Evolutionary conservation across 2,329 filamentous ascomycete species (phyloP).

Genomic region (Xylaria sp.): DNA sequence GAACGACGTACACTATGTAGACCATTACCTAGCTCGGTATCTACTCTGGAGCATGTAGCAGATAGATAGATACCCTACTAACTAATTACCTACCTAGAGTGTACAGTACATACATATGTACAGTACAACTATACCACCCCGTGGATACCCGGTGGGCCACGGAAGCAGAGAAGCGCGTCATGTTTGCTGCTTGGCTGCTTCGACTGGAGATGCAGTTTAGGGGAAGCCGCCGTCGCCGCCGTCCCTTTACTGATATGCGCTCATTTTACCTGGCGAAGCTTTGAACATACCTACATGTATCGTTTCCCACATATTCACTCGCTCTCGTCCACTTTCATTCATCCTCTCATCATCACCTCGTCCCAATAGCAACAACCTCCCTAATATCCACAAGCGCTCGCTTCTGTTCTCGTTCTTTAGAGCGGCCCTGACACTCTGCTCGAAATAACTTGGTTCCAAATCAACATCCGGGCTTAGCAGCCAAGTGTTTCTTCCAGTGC

Average conservation of each 20-base stretch:
- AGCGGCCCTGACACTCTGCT: neutral
- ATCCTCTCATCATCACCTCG: neutral
- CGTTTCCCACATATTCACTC: neutral
- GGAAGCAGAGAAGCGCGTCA: constrained; percentile 24
- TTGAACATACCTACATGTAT: neutral
- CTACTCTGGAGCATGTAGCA: neutral
- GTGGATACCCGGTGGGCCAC: constrained; percentile 22
- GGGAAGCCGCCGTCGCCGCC: constrained; percentile 9
- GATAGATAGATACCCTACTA: too few species aligned
- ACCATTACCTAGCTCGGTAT: neutral
- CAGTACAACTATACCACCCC: neutral
- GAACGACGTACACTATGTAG: neutral
- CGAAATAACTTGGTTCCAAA: neutral
- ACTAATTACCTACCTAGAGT: too few species aligned
- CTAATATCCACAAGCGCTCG: neutral
- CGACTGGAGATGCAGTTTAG: constrained; percentile 9
- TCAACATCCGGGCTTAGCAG: neutral
- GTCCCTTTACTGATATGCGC: neutral
- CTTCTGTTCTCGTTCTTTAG: constrained; percentile 1
- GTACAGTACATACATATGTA: too few species aligned
- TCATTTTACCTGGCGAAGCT: neutral
- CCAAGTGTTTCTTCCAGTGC: constrained; percentile 8
- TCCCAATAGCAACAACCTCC: neutral
- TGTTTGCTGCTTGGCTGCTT: constrained; percentile 18
- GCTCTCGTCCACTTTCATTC: neutral